phyloP scores from a whole-genome alignment of 495 filamentous ascomycete genomes.

The Lasiosphaeria hispida region DNA sequence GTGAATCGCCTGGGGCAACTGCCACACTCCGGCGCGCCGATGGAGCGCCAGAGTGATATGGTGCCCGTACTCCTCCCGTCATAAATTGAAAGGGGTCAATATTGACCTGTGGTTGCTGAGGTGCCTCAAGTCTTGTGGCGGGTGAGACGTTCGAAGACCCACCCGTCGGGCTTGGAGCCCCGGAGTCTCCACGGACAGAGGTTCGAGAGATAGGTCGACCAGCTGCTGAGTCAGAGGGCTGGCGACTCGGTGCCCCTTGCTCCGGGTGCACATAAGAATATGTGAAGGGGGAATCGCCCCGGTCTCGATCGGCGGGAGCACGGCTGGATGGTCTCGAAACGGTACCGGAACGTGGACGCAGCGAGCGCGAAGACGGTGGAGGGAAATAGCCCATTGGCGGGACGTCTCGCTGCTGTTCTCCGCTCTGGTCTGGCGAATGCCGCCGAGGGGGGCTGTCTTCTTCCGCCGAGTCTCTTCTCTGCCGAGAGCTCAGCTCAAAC shows the following conservation, averaged over 20 bases:
- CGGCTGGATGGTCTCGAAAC: slow-evolving; percentile 25
- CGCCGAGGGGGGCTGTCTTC: slow-evolving; percentile 16
- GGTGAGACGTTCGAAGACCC: slow-evolving; percentile 12
- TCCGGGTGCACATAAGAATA: slow-evolving; percentile 39
- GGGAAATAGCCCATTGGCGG: slow-evolving; percentile 43
- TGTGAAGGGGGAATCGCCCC: slow-evolving; percentile 40
- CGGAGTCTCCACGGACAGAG: neutral
- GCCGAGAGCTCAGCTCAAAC: slow-evolving; percentile 30
- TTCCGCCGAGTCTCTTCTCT: slow-evolving; percentile 9
- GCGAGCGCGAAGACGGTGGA: slow-evolving; percentile 30
- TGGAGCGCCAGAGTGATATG: slow-evolving; percentile 24
- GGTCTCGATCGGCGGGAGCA: slow-evolving; percentile 25
- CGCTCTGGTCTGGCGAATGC: slow-evolving; percentile 8
- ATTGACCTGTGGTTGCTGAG: slow-evolving; percentile 12
- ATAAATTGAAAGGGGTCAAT: slow-evolving; percentile 44
- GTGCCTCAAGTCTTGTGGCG: slow-evolving; percentile 1
- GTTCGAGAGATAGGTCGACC: slow-evolving; percentile 23
- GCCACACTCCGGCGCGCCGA: slow-evolving; percentile 18
- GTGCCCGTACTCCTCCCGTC: slow-evolving; percentile 31
- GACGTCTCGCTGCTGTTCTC: slow-evolving; percentile 18
- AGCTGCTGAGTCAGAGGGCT: slow-evolving; percentile 32
- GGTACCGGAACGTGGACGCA: slow-evolving; percentile 31
- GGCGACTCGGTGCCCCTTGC: slow-evolving; percentile 18
- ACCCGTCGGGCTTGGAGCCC: no score
- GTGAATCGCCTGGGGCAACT: slow-evolving; percentile 4